These are phyloP conservation scores for Colletotrichum zoysiae DNA, from an alignment of 2,329 filamentous ascomycete species.

Conservation along the genomic window DNA sequence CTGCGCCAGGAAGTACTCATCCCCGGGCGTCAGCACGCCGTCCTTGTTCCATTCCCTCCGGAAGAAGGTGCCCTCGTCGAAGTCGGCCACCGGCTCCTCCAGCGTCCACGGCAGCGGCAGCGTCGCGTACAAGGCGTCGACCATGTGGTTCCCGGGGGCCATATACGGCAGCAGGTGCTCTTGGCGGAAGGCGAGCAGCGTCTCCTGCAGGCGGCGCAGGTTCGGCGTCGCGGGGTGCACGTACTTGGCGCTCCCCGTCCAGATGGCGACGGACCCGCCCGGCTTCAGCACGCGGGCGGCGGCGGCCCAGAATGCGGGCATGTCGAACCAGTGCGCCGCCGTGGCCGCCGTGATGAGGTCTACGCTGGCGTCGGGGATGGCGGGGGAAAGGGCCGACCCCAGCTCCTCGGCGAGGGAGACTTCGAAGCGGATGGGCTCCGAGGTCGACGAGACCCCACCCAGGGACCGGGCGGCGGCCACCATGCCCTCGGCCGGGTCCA, in stretches of 20 bases:
- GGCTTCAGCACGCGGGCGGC: constrained; percentile 62
- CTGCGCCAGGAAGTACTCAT: constrained; percentile 47
- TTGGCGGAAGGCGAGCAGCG: constrained; percentile 54
- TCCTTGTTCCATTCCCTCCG: constrained; percentile 58
- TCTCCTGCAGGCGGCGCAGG: constrained; percentile 54
- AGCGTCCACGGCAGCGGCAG: constrained; percentile 65
- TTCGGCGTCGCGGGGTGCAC: constrained; percentile 54
- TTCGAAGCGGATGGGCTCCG: constrained; percentile 54
- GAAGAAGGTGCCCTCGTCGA: constrained; percentile 55
- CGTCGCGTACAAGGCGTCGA: constrained; percentile 54
- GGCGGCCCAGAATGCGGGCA: constrained; percentile 61
- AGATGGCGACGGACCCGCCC: constrained; percentile 67
- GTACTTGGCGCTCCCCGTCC: constrained; percentile 52
- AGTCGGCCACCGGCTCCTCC: constrained; percentile 48
- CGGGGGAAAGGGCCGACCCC: constrained; percentile 46
- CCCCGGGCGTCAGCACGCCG: constrained; percentile 42
- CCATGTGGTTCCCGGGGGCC: constrained; percentile 57
- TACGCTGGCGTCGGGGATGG: constrained; percentile 52
- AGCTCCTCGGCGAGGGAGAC: constrained; percentile 60
- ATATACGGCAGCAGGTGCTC: constrained; percentile 54
- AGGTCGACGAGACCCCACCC: constrained; percentile 47
- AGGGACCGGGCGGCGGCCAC: constrained; percentile 59
- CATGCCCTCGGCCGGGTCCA: constrained; percentile 68
- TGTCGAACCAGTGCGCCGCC: constrained; percentile 70
- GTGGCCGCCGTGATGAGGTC: constrained; percentile 65